Evolutionary conservation across 2,329 filamentous ascomycete species (phyloP), one percentile per base, ranked within the genome.

Genomic region (Rhexocercosporidium sp.): DNA sequence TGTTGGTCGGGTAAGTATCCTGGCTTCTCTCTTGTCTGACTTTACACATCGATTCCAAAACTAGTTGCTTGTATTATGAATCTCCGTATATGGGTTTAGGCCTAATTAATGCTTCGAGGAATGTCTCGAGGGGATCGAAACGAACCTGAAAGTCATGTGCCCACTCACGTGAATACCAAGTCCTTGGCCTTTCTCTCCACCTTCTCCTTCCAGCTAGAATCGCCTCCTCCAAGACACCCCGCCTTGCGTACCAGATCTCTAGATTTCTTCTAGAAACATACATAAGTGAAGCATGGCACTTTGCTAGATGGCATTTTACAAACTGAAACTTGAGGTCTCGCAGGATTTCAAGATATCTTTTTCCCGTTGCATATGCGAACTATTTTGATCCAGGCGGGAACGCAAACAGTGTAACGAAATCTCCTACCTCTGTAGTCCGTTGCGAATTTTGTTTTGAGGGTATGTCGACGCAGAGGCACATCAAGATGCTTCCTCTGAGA

Each of bases 221-320:
- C 31, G 18, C 31, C 34, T n/a, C n/a, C 5, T 22, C 53, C 53
- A 57, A 57, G 53, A 57, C n/a, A 57, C 29, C 51, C 53, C 31
- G 31, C 53, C 31, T 22, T 37, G 29, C n/a, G n/a, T 20, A 34
- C 6, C 18, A 22, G 31, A 39, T 34, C 29, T 57, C 31, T 14
- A 14, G 31, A 20, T 20, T 20, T 37, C n/a, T n/a, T 57, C 11
- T 18, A 22, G 1, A 14, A 37, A 57, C n/a, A 14, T 31, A 16
- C 29, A 39, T 34, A 57, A 25, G 9, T 25, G 20, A 14, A n/a
- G n/a, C 53, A 20, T 34, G 20, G 53, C n/a, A 39, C 9, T 57
- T 39, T 9, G 22, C 20, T 14, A 22, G 27, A 8, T 53, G 27
- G 49, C 49, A 16, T 54, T 20, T 11, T n/a, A 3, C 27, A 20